phyloP scores from a whole-genome alignment of 2,329 filamentous ascomycete species.

The Ceratocystis cubensis region DNA sequence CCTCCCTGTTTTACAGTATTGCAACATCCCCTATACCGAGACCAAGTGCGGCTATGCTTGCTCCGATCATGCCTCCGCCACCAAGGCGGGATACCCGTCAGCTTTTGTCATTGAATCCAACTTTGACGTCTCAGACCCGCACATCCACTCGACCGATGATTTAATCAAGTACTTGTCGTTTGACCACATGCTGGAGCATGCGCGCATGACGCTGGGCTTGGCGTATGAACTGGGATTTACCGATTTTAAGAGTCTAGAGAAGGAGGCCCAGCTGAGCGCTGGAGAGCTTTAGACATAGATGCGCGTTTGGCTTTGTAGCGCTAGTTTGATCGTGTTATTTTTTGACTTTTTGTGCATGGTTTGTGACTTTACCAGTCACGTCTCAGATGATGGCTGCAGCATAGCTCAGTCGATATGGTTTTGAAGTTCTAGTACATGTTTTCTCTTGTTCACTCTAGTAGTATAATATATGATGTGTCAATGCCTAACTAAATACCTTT shows the following conservation, averaged over 20 bases:
- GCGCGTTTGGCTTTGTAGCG: neutral
- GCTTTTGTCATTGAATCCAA: constrained; percentile 52
- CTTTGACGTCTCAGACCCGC: constrained; percentile 49
- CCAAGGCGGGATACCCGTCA: constrained; percentile 52
- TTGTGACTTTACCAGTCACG: neutral
- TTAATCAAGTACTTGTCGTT: constrained; percentile 56
- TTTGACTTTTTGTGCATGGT: neutral
- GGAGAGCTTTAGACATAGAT: constrained; percentile 26
- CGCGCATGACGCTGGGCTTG: constrained; percentile 37
- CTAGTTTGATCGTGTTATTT: constrained; percentile 1
- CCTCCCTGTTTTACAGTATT: constrained; percentile 44
- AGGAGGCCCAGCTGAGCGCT: constrained; percentile 22
- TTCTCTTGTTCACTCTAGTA: neutral
- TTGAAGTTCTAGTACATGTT: neutral
- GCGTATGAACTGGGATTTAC: constrained; percentile 49
- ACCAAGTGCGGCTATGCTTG: constrained; percentile 84
- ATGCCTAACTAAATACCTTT: neutral
- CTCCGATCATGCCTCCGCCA: constrained; percentile 59
- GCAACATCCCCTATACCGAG: constrained; percentile 71
- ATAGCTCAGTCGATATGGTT: too few relatives aligned
- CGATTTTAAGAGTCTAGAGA: constrained; percentile 38
- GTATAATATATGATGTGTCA: neutral
- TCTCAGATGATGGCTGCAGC: too few relatives aligned
- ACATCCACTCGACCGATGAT: constrained; percentile 63
- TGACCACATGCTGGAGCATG: constrained; percentile 54